Evolutionary conservation across 78 protist genomes (phyloP).

Genomic region (Polysphondylium violaceum): DNA sequence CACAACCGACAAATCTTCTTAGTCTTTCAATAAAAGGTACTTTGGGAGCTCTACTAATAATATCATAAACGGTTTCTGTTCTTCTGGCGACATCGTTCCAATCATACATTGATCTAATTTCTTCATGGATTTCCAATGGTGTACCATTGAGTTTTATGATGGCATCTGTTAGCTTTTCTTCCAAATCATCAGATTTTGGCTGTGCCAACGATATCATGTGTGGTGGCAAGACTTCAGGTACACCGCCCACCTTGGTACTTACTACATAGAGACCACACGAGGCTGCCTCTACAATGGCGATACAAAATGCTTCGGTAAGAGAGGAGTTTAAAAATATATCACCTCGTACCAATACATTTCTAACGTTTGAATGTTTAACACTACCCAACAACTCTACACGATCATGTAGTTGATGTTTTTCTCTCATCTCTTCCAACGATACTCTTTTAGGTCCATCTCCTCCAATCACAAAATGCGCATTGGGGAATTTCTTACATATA

Average conservation of each 20-base stretch:
- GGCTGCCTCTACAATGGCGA: slow-evolving; percentile 98
- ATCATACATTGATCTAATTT: slow-evolving; percentile 80
- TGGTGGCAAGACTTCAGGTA: slow-evolving; percentile 96
- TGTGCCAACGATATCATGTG: slow-evolving; percentile 85
- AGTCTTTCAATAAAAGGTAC: slow-evolving; percentile 70
- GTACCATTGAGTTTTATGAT: not conserved
- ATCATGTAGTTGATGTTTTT: slow-evolving; percentile 90
- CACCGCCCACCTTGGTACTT: slow-evolving; percentile 96
- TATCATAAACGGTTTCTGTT: slow-evolving; percentile 85
- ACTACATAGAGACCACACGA: slow-evolving; percentile 92
- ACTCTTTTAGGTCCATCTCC: slow-evolving; percentile 96
- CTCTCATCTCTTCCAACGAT: slow-evolving; percentile 94
- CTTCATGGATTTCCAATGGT: slow-evolving; percentile 48
- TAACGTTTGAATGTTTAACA: slow-evolving; percentile 90
- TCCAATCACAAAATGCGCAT: slow-evolving; percentile 90
- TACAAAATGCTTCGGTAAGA: slow-evolving; percentile 99
- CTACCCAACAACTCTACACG: slow-evolving; percentile 94
- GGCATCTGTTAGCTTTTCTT: slow-evolving; percentile 29
- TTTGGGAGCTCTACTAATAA: slow-evolving; percentile 37
- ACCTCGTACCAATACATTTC: slow-evolving; percentile 91
- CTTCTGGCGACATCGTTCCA: slow-evolving; percentile 92
- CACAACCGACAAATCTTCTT: slow-evolving; percentile 79
- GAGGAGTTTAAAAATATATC: slow-evolving; percentile 97
- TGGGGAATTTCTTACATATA: slow-evolving; percentile 80
- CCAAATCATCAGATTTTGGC: slow-evolving; percentile 77